Conservation (phyloP, 768 basidiomycete genomes). For the Mycena olivaceomarginata region DNA sequence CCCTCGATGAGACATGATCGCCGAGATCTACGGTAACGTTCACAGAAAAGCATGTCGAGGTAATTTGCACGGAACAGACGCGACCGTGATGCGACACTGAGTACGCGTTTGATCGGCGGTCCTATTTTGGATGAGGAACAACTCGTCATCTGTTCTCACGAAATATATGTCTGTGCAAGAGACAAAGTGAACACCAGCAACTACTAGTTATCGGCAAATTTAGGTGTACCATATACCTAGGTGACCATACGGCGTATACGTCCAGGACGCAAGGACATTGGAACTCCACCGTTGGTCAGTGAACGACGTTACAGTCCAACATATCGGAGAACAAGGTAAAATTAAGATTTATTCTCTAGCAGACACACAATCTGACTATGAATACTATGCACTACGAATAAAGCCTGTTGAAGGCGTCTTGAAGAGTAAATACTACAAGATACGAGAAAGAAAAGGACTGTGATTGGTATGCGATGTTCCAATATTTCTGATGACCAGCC, state of each 20-base stretch:
- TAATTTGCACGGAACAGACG: too few species aligned
- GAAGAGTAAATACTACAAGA: slow-evolving; percentile 5
- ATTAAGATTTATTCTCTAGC: slow-evolving; percentile 15
- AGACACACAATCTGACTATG: slow-evolving; percentile 8
- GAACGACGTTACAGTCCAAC: slow-evolving; percentile 12
- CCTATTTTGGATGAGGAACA: too few species aligned
- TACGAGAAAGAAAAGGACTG: slow-evolving; percentile 13
- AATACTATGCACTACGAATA: slow-evolving; percentile 20
- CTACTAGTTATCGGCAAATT: too few species aligned
- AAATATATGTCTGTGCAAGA: too few species aligned
- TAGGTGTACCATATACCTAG: neutral
- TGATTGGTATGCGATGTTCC: slow-evolving; percentile 10
- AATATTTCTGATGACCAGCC: slow-evolving; percentile 10
- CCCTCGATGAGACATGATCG: too few species aligned
- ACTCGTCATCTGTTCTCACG: too few species aligned
- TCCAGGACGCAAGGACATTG: slow-evolving; percentile 8
- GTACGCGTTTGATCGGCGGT: too few species aligned
- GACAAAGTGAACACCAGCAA: too few species aligned
- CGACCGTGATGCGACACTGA: too few species aligned
- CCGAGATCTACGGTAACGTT: too few species aligned
- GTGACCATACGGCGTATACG: neutral
- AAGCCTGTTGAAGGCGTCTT: slow-evolving; percentile 21
- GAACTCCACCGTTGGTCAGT: slow-evolving; percentile 3
- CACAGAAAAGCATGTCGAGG: too few species aligned
- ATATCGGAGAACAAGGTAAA: slow-evolving; percentile 8